Base-by-base conservation (phyloP, 805 yeast genomes). In the Vanderwaltozyma verrucispora region DNA sequence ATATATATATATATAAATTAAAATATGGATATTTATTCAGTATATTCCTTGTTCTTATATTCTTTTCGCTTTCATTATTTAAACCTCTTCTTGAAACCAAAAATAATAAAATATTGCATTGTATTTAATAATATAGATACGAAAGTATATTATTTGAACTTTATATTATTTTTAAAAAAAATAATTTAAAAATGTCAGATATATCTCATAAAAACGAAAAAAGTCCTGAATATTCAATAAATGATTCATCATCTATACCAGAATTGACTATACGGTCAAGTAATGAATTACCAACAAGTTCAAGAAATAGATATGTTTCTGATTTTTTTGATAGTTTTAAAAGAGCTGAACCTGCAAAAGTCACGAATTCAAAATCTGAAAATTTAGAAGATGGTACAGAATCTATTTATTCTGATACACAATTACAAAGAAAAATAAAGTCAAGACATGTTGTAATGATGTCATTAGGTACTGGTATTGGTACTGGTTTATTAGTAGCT, bases 391-490 rank as follows among this genome's bases (percentile, higher is more conserved):
- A 35, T n/a, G 48, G 39, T 6, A 37, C 38, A 21, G 29, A 34
- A 11, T 41, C 48, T 5, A 33, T 41, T 3, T 20, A 32, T 12
- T 37, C 47, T 2, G 40, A 39, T n/a, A 30, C 39, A 12, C 32
- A 42, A 13, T 39, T 47, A 30, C 47, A 42, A 36, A 48, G 40
- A 33, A 36, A 44, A 2, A 41, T 45, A 45, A 53, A 54, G 28
- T 45, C 60, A 12, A 54, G 72, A 29, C 87, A 80, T 46, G 70
- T 78, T 42, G 72, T 75, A 42, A 74, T 82, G 75, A 78, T 84
- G 58, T 85, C 92, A 32, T 66, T 85, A 36, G 92, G 88, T 37
- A 87, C 89, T 38, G 78, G 88, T 31, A 78, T 84, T 42, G 95
- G 94, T 49, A 79, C 89, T 12, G 84, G 83, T 42, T 60, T 77